These are phyloP conservation scores for Amborella trichopoda DNA, from an alignment of 164 flowering plant genomes.

Conservation along the genomic window DNA sequence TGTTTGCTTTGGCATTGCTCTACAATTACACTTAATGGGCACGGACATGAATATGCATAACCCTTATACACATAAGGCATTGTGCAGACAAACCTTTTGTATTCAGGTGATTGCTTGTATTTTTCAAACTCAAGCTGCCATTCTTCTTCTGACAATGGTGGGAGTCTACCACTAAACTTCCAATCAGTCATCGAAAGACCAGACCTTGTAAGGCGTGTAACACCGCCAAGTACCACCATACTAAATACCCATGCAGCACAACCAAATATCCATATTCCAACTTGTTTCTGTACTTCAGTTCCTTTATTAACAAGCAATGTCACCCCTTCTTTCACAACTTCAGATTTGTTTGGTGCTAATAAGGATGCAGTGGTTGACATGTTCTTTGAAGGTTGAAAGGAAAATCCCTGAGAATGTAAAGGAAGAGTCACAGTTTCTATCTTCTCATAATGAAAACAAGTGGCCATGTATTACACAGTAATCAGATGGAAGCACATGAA, in stretches of 20 bases:
- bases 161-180: conserved; percentile 88
- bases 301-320: conserved; percentile 74
- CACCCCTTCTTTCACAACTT: conserved; percentile 24
- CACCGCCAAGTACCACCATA: conserved; percentile 94
- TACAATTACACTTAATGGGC: no score
- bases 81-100: conserved; percentile 68
- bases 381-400: conserved; percentile 28
- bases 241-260: conserved; percentile 98
- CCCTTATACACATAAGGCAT: no score
- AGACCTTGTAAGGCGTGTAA: conserved; percentile 82
- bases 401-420: conserved; percentile 44
- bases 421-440: no score
- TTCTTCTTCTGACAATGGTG: conserved; percentile 73
- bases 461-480: no score
- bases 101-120: conserved; percentile 91
- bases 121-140: conserved; percentile 88
- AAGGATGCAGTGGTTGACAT: conserved; percentile 38
- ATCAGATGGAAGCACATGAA: no score
- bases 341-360: conserved; percentile 17
- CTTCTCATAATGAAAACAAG: no score
- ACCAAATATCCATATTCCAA: conserved; percentile 89
- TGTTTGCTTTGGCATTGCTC: no score
- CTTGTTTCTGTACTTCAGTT: conserved; percentile 64
- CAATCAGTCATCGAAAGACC: conserved; percentile 99
- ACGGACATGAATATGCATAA: no score